Conservation (phyloP, 1,284 basidiomycete genomes). For the Psilocybe mexicana region DNA sequence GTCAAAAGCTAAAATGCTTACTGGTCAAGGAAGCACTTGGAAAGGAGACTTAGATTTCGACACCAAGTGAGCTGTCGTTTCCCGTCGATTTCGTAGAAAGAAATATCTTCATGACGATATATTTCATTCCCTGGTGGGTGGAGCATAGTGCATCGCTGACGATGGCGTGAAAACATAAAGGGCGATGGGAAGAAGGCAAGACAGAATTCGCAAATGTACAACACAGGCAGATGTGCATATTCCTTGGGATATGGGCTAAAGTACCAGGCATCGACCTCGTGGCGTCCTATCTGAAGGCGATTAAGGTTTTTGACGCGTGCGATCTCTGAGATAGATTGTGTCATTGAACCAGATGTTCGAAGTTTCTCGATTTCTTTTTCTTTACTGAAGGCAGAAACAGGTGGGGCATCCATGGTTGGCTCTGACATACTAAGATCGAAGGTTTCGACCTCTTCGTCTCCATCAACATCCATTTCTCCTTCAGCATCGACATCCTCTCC, state of each 20-base stretch:
- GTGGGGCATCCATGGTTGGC: conserved; percentile 42
- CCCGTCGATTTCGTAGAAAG: conserved; percentile 98
- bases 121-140: conserved; percentile 99
- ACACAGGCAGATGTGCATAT: conserved; percentile 91
- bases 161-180: conserved; percentile 89
- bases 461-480: conserved; percentile 58
- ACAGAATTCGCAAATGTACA: conserved; percentile 99
- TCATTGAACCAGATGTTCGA: conserved; percentile 97
- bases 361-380: conserved; percentile 99
- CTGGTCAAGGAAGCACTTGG: conserved; percentile 99
- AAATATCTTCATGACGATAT: conserved; percentile 95
- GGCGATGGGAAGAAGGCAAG: conserved; percentile 86
- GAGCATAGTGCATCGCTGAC: conserved; percentile 88
- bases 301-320: conserved; percentile 99
- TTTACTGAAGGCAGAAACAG: conserved; percentile 74
- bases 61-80: conserved; percentile 96
- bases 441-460: conserved; percentile 60
- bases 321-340: conserved; percentile 96
- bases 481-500: conserved; percentile 62
- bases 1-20: conserved; percentile 32
- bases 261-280: conserved; percentile 99
- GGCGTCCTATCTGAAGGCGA: conserved; percentile 92
- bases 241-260: conserved; percentile 99
- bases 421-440: conserved; percentile 54
- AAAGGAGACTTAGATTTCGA: conserved; percentile 93